Base-by-base conservation (phyloP, 192 early-diverging fungal genomes). In the Coemansia sp. region DNA sequence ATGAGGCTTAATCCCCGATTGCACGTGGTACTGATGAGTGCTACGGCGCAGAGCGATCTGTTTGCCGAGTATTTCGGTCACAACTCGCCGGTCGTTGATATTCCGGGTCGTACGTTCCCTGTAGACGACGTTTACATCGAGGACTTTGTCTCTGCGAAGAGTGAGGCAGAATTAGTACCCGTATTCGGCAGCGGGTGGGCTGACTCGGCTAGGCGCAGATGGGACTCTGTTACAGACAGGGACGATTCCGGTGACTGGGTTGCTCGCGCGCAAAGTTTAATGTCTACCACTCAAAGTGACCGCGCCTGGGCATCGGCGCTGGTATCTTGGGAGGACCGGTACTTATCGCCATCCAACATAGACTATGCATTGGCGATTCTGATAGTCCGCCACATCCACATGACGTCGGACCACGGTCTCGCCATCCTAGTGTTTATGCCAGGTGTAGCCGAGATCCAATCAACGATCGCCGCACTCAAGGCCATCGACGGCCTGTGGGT, bases 21-120 rank as follows among this genome's bases (percentile, higher is more conserved):
- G 11, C 85, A 87, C 38, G 79, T 97, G 11, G 90, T 97, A 33
- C 85, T 97, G 67, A 97, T 97, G 96, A 94, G 93, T 59, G 96
- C 96, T 46, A 96, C 94, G 0, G 89, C 93, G 66, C 93, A 96
- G 75, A 89, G 91, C 65, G 85, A 90, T 18, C 75, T 90, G 34
- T 96, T 96, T 75, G 86, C 89, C 0, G 66, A 72, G 5, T 97
- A 96, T 71, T 97, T 97, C 77, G 89, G 88, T 31, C 66, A 49
- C 27, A 27, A 27, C 27, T 36, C 86, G n/a, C 90, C 89, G 2
- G 79, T 86, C 2, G 78, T 91, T 43, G 84, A 85, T 31, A 92
- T 93, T 41, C 91, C 92, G 31, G 92, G 92, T n/a, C 89, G 91
- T 43, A 91, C 92, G 2, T 91, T 89, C 60, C 90, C 92, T 2